phyloP scores from a whole-genome alignment of 2,329 filamentous ascomycete species.

The Talaromyces rugulosus region DNA sequence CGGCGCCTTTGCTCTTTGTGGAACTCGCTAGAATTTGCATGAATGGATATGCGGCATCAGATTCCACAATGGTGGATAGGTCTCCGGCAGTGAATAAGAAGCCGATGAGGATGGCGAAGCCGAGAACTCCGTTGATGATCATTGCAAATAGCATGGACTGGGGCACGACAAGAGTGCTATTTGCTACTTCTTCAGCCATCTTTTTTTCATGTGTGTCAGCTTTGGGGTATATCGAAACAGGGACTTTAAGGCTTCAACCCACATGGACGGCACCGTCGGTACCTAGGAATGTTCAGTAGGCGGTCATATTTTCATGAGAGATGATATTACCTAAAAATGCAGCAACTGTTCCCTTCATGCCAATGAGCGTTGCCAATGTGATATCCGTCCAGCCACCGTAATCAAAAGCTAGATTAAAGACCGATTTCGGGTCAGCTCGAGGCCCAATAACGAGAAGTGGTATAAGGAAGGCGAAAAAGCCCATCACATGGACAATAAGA shows the following conservation, averaged over 20 bases:
- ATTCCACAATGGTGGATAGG: constrained; percentile 40
- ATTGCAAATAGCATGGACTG: constrained; percentile 48
- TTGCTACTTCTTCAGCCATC: constrained; percentile 35
- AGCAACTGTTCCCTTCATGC: constrained; percentile 37
- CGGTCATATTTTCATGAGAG: too few species aligned
- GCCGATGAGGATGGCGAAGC: constrained; percentile 53
- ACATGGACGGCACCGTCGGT: too few species aligned
- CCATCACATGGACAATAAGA: constrained; percentile 39
- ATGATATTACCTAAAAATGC: constrained; percentile 36
- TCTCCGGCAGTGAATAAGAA: constrained; percentile 53
- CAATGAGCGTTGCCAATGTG: constrained; percentile 38
- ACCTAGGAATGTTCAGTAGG: constrained; percentile 11
- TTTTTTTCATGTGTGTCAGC: too few species aligned
- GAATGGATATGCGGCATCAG: constrained; percentile 52
- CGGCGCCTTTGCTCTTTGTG: constrained; percentile 45
- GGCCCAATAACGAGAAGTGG: constrained; percentile 41
- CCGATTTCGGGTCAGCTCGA: constrained; percentile 29
- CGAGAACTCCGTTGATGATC: constrained; percentile 49
- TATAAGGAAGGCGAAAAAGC: constrained; percentile 41
- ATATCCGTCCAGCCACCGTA: constrained; percentile 35
- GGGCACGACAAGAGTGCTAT: constrained; percentile 49
- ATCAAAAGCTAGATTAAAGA: constrained; percentile 40
- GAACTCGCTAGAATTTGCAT: constrained; percentile 56
- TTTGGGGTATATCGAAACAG: too few species aligned
- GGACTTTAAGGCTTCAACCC: too few species aligned